Percentiles rank a stretch among this genome's conserved stretches.
Evolutionary conservation across 2,329 filamentous ascomycete genomes (phyloP).

Genomic region (Fusarium austroafricanum): DNA sequence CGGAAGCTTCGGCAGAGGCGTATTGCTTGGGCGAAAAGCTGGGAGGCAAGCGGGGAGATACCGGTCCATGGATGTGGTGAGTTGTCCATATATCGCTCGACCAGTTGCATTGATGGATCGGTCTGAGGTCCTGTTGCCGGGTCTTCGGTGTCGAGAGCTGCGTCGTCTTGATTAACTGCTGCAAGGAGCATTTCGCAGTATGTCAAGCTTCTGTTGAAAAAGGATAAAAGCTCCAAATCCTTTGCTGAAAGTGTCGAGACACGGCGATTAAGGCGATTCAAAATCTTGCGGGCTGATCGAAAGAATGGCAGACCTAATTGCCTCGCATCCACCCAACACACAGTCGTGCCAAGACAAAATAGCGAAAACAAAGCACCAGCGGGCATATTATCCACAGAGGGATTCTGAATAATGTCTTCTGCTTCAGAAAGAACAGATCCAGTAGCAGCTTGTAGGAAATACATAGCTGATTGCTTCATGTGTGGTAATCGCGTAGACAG

Average conservation of each 20-base stretch:
- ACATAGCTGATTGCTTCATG: constrained; percentile 51
- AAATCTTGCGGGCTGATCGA: constrained; percentile 44
- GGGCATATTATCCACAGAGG: constrained; percentile 44
- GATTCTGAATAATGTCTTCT: constrained; percentile 39
- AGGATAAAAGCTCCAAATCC: constrained; percentile 49
- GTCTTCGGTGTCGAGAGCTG: not conserved
- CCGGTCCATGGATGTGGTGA: constrained; percentile 55
- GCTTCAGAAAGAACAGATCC: constrained; percentile 52
- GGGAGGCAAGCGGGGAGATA: constrained; percentile 50
- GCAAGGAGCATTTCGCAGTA: constrained; percentile 58
- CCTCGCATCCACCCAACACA: constrained; percentile 55
- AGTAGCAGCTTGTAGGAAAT: constrained; percentile 51
- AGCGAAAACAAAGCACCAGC: constrained; percentile 53
- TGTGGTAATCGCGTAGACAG: constrained; percentile 51
- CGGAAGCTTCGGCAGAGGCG: constrained; percentile 53
- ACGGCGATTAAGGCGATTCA: constrained; percentile 44
- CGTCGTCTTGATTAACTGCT: constrained; percentile 50
- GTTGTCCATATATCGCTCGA: constrained; percentile 28
- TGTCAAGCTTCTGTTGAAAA: constrained; percentile 54
- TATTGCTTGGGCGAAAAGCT: constrained; percentile 52
- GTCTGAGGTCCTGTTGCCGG: not conserved
- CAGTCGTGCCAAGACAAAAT: constrained; percentile 55
- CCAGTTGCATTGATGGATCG: constrained; percentile 27
- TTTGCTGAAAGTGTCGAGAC: constrained; percentile 19
- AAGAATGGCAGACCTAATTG: constrained; percentile 51